Evolutionary conservation across 805 yeast genomes (phyloP), one percentile per base, ranked within the genome.

Genomic region (Candida lessepsii): DNA sequence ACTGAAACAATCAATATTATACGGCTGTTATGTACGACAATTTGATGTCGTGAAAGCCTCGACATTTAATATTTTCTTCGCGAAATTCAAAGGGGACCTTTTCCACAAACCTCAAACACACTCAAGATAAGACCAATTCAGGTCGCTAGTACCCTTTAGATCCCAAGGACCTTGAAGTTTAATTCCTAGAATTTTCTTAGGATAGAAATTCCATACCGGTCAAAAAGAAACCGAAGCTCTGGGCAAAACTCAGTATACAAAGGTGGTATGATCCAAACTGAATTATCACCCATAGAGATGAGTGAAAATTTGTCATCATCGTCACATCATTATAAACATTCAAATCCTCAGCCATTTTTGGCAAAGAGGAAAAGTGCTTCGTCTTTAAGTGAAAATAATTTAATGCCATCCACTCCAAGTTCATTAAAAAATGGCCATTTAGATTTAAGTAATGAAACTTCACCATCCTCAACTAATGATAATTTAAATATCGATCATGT

Each of bases 381-480:
- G 8, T 23, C 40, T 4, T 40, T 44, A 8, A 42, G 47, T 17
- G 45, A 41, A 8, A 37, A 37, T 16, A 39, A 39, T 27, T 7
- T 31, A 14, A 30, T 37, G 9, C 46, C 44, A 4, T 47, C 51
- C 6, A 37, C 47, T 17, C 51, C 47, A 11, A 41, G 44, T 17
- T 47, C 51, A 2, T 37, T 44, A 13, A 47, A 42, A 27, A 31
- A 47, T 38, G 21, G 33, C 4, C 26, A 39, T 19, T 9, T 11
- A 3, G 45, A 47, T 20, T 16, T 41, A 11, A 45, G 48, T 24
- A 47, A 45, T 37, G 51, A 42, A 7, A 47, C 51, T 8, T 39
- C 45, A 16, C 51, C 51, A 4, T 40, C 47, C 2, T 47, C 51
- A 11, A 37, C 48, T 15, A 38, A 42, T 20, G 40, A 41, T 10